Conservation (phyloP, 345 rosid species). For the Eucalyptus polyanthemos region DNA sequence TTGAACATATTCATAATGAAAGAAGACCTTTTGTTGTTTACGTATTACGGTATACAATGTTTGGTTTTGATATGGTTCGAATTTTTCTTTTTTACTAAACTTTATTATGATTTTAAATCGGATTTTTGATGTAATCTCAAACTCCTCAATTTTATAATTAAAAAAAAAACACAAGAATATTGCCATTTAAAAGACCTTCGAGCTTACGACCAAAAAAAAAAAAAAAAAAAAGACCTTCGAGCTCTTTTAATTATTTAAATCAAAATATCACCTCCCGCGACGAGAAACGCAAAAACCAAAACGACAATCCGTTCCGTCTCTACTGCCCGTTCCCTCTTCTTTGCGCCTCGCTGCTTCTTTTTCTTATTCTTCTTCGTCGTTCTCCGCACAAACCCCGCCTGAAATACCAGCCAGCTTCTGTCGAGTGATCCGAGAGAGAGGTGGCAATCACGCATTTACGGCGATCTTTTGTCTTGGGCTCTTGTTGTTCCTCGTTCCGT, state of each 20-base stretch:
- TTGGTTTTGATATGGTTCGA: rapidly evolving
- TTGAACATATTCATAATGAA: rapidly evolving
- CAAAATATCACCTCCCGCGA: not conserved
- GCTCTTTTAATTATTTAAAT: too few species aligned
- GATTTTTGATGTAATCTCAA: not conserved
- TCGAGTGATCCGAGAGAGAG: not conserved
- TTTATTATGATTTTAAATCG: not conserved
- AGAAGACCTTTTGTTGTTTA: rapidly evolving
- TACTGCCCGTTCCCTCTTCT: not conserved
- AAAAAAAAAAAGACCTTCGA: too few species aligned
- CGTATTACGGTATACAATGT: rapidly evolving
- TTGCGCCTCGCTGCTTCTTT: not conserved
- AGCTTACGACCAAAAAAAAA: too few species aligned
- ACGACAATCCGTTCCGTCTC: rapidly evolving
- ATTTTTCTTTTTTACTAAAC: not conserved
- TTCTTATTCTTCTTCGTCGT: not conserved
- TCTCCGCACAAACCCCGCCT: not conserved
- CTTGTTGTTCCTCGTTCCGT: not conserved
- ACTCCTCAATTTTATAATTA: not conserved
- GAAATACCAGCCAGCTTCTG: not conserved
- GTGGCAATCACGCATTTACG: not conserved
- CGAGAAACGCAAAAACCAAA: not conserved
- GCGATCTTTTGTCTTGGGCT: not conserved
- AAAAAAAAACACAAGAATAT: too few species aligned
- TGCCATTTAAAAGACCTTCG: too few species aligned